phyloP scores from a whole-genome alignment of 306 rosid genomes.

The Datisca glomerata region DNA sequence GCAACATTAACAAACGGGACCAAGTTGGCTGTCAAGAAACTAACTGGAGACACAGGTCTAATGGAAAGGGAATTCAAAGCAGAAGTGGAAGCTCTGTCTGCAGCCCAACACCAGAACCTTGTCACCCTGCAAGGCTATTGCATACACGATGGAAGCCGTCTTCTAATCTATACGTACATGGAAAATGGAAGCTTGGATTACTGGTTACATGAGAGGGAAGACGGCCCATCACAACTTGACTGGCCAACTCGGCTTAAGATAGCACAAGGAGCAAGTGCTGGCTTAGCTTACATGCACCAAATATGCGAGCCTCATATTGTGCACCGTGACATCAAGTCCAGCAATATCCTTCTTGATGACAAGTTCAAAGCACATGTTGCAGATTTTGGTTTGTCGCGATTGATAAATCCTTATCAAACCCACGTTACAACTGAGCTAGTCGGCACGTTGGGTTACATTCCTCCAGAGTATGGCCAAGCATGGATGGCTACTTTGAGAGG shows the following conservation, averaged over 20 bases:
- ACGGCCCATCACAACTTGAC: constrained; percentile 64
- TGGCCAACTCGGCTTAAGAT: constrained; percentile 70
- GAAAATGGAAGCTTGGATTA: constrained; percentile 87
- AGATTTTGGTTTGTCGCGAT: constrained; percentile 70
- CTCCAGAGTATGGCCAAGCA: constrained; percentile 87
- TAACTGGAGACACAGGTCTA: constrained; percentile 75
- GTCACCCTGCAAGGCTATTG: constrained; percentile 80
- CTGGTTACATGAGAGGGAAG: constrained; percentile 78
- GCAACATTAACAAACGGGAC: constrained; percentile 61
- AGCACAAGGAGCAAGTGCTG: constrained; percentile 47
- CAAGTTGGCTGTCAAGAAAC: constrained; percentile 71
- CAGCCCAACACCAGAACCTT: constrained; percentile 71
- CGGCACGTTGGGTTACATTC: constrained; percentile 87
- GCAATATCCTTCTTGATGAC: constrained; percentile 72
- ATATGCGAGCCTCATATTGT: constrained; percentile 83
- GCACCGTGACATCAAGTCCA: constrained; percentile 85
- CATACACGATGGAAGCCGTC: constrained; percentile 52
- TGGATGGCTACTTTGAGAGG: constrained; percentile 92
- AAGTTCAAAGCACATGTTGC: constrained; percentile 79
- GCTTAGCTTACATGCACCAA: constrained; percentile 75
- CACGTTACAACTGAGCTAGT: constrained; percentile 95
- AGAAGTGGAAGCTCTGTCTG: constrained; percentile 76
- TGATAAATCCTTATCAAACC: constrained; percentile 75
- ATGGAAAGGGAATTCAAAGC: constrained; percentile 88
- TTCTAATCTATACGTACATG: constrained; percentile 66